Conservation (phyloP, 495 filamentous ascomycete species). For the Penicillium pancosmium region DNA sequence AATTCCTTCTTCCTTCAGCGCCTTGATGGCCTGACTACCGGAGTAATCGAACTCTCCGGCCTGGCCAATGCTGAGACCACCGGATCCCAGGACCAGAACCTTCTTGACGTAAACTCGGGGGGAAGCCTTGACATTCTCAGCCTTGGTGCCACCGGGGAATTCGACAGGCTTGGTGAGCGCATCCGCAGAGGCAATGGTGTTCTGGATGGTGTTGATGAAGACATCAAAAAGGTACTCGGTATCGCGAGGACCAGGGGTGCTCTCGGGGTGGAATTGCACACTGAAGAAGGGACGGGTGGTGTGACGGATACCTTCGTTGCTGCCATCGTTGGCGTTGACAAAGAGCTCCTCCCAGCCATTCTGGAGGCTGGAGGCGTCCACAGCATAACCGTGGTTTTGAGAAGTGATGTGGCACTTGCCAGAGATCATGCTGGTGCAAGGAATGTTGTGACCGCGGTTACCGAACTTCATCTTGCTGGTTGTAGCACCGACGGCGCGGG, state of each 20-base stretch:
- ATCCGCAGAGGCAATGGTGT: slow-evolving; percentile 60
- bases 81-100: slow-evolving; percentile 94
- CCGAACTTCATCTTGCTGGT: slow-evolving; percentile 98
- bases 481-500: slow-evolving; percentile 83
- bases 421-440: slow-evolving; percentile 90
- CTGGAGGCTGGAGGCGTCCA: slow-evolving; percentile 76
- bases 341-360: slow-evolving; percentile 88
- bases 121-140: slow-evolving; percentile 73
- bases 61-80: slow-evolving; percentile 96
- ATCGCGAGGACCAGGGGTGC: slow-evolving; percentile 92
- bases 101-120: slow-evolving; percentile 88
- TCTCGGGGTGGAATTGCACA: slow-evolving; percentile 98
- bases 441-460: slow-evolving; percentile 98
- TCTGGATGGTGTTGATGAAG: slow-evolving; percentile 82
- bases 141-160: slow-evolving; percentile 81
- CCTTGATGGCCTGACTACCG: slow-evolving; percentile 87
- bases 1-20: slow-evolving; percentile 96
- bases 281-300: slow-evolving; percentile 86
- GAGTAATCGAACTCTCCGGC: slow-evolving; percentile 99
- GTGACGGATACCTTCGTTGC: slow-evolving; percentile 96
- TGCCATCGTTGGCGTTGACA: slow-evolving; percentile 96
- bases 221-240: slow-evolving; percentile 97
- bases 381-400: slow-evolving; percentile 95
- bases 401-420: slow-evolving; percentile 98
- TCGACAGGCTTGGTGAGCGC: slow-evolving; percentile 69